Base-by-base conservation (phyloP, 495 filamentous ascomycete genomes). In the Hyaloscypha hepaticicola region DNA sequence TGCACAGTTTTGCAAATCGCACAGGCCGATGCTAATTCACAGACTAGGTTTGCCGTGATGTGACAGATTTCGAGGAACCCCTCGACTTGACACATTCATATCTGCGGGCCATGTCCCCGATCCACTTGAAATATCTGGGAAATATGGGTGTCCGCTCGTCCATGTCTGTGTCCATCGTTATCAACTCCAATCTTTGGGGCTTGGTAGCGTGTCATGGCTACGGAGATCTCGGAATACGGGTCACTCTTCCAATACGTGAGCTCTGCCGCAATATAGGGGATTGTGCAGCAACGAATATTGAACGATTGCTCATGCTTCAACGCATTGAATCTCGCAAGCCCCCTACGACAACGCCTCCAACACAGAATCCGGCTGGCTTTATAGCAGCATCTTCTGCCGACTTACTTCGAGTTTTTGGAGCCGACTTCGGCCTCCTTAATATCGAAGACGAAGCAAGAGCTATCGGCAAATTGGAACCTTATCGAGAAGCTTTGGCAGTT, bases 131-230 rank as follows among this genome's bases (percentile, higher is more conserved):
- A 70, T 97, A 96, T 65, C 80, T 97, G 1, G 82, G 78, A 19
- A 90, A 97, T 73, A 97, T 97, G 93, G 85, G 85, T 1, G 92
- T 96, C 2, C 85, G 92, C 24, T 88, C 92, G 0, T 95, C 91
- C 61, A 97, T 97, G 92, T 96, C 92, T 4, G 93, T 97, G 67
- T 96, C 92, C 7, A 89, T 96, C 69, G 93, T 90, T 59, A 88
- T 88, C 0, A 92, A 94, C 70, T 78, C 82, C 62, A 88, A 96
- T 59, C 78, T 97, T 0, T 97, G 93, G 93, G 94, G 93, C 0
- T 78, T 97, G 45, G 90, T 97, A n/a, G 85, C 91, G 1, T 97
- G 91, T 63, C 93, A 98, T 72, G 83, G 86, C 2, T 96, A 97
- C 71, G 91, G 87, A 11, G 66, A 80, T 0, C 78, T 80, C 19